Base-by-base conservation (phyloP, 352 stramenopile species). In the Pseudoperonospora humuli region DNA sequence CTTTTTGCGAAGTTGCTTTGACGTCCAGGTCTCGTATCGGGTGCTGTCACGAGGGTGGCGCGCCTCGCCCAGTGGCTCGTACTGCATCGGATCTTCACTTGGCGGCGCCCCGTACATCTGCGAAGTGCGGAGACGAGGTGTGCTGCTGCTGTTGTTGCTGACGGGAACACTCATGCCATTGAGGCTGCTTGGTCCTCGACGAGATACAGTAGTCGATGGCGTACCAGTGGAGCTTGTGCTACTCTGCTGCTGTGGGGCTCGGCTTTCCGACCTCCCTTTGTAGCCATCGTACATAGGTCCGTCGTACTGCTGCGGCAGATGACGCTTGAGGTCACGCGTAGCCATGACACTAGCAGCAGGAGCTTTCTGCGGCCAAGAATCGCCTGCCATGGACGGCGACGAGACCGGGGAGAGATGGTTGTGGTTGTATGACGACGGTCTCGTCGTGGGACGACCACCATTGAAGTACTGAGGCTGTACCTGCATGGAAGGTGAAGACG, bases 21-120 rank as follows among this genome's bases (percentile, higher is more conserved):
- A 86, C 2, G 76, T 88, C 76, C 76, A 88, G 14, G 76, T 88
- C 57, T 88, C 76, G 43, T 88, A 88, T 8, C 73, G 55, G 10
- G 62, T 66, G 50, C 70, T 77, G 39, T 86, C 68, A 0, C 70
- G 65, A 7, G 71, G 73, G 8, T 71, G 61, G 15, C 76, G 75
- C 23, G 72, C 77, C 46, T 71, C 57, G 2, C 70, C 64, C 7
- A 59, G 45, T 1, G 57, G 51, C 26, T 74, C 60, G 24, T 69
- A 70, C 39, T 68, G 60, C 21, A 54, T 46, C 19, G 66, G 57
- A 37, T 73, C 61, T 29, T 71, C 54, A n/a, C 51, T 61, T 4
- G 56, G 60, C n/a, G 59, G 59, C 15, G 20, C 19, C 9, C 43
- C 45, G 23, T 55, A 61, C 31, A 54, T 38, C 26, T 38, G 38